phyloP scores from a whole-genome alignment of 1,284 basidiomycete genomes.

The Pseudomicrostroma phylloplanum region DNA sequence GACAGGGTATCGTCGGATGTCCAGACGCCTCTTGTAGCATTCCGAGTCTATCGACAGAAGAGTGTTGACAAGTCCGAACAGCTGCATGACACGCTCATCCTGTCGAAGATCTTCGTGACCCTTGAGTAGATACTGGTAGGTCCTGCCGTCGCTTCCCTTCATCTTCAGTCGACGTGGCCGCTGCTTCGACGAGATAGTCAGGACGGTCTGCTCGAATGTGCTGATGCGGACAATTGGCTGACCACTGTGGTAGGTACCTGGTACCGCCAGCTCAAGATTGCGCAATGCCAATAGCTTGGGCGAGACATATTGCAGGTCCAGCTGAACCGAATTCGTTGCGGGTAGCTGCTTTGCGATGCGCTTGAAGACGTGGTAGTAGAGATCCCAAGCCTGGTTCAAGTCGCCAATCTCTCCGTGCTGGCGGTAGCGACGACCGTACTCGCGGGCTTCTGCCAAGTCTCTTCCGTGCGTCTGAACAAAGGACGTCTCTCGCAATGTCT shows the following conservation, averaged over 20 bases:
- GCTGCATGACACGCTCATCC: conserved; percentile 98
- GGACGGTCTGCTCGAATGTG: conserved; percentile 56
- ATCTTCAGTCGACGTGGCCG: conserved; percentile 83
- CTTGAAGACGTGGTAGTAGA: conserved; percentile 93
- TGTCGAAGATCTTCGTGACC: conserved; percentile 98
- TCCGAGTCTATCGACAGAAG: conserved; percentile 85
- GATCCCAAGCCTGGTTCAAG: conserved; percentile 98
- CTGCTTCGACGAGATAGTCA: conserved; percentile 95
- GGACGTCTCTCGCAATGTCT: conserved; percentile 88
- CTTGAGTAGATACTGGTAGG: conserved; percentile 90
- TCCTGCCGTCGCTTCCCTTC: conserved; percentile 83
- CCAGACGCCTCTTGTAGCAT: conserved; percentile 90
- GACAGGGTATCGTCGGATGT: conserved; percentile 87
- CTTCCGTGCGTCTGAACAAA: conserved; percentile 92
- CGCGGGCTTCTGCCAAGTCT: conserved; percentile 87
- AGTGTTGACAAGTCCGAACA: conserved; percentile 95
- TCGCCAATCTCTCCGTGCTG: conserved; percentile 77
- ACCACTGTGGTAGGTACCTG: conserved; percentile 90
- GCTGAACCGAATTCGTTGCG: conserved; percentile 65
- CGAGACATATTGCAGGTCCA: conserved; percentile 96
- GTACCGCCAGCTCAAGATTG: conserved; percentile 87
- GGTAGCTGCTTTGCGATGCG: conserved; percentile 92
- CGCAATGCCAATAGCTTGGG: conserved; percentile 82
- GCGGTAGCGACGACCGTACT: conserved; percentile 80
- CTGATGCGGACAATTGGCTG: conserved; percentile 76